phyloP scores from a whole-genome alignment of 495 filamentous ascomycete species.

The Chaetomidium leptoderma region DNA sequence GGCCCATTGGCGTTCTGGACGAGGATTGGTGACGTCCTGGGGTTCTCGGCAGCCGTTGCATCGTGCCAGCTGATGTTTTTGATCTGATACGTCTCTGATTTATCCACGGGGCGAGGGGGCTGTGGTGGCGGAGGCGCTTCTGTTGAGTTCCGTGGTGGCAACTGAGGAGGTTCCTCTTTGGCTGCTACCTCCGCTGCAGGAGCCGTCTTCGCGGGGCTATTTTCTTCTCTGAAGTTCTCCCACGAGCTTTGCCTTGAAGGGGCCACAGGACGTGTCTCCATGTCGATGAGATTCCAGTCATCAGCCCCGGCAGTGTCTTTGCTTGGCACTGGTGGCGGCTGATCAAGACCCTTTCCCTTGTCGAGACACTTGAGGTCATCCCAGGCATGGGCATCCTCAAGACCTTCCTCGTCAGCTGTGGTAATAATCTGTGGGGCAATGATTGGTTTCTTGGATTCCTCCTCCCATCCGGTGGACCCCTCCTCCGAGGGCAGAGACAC shows the following conservation, averaged over 20 bases:
- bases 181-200: background rate
- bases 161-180: slow-evolving; percentile 28
- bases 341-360: slow-evolving; percentile 33
- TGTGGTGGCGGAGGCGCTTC: slow-evolving; percentile 33
- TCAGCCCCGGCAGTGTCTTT: slow-evolving; percentile 31
- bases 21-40: slow-evolving; percentile 65
- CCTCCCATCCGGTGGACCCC: slow-evolving; percentile 35
- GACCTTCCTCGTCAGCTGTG: slow-evolving; percentile 25
- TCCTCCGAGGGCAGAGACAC: slow-evolving; percentile 32
- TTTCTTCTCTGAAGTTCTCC: slow-evolving; percentile 38
- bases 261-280: slow-evolving; percentile 34
- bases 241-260: slow-evolving; percentile 37
- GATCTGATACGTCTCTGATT: slow-evolving; percentile 46
- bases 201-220: slow-evolving; percentile 23
- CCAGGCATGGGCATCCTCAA: slow-evolving; percentile 44
- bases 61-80: slow-evolving; percentile 48
- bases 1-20: slow-evolving; percentile 92
- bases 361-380: slow-evolving; percentile 35
- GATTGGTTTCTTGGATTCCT: slow-evolving; percentile 18
- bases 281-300: slow-evolving; percentile 49
- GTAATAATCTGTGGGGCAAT: slow-evolving; percentile 18
- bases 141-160: slow-evolving; percentile 37
- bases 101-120: slow-evolving; percentile 37
- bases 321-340: slow-evolving; percentile 17
- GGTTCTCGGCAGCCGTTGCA: slow-evolving; percentile 35